Evolutionary conservation across 78 protist species (phyloP).

Genomic region (Bodo saltans): DNA sequence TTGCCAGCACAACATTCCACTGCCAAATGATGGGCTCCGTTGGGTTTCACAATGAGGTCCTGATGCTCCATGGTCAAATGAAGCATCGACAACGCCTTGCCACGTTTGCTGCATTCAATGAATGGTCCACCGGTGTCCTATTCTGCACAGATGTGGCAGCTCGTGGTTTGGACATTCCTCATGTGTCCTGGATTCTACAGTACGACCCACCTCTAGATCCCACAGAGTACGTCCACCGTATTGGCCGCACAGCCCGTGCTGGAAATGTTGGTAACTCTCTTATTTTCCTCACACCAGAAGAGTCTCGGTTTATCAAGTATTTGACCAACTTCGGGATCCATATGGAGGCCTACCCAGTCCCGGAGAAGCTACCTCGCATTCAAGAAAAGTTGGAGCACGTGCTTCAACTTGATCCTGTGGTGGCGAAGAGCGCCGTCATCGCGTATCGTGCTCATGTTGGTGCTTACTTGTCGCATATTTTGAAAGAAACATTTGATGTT

Average conservation of each 20-base stretch:
- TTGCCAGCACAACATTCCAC: conserved; percentile 19
- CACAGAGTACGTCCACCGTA: conserved; percentile 62
- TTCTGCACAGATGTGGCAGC: conserved; percentile 79
- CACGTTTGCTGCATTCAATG: conserved; percentile 45
- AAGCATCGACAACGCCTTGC: conserved; percentile 63
- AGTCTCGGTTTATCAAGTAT: conserved; percentile 32
- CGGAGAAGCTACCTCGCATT: conserved; percentile 79
- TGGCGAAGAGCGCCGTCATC: conserved; percentile 79
- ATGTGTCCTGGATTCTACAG: conserved; percentile 66
- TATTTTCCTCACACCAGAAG: conserved; percentile 54
- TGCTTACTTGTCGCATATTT: conserved; percentile 91
- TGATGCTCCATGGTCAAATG: conserved; percentile 68
- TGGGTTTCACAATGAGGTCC: conserved; percentile 1
- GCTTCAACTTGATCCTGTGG: conserved; percentile 85
- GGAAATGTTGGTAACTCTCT: conserved; percentile 65
- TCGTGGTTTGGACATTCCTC: conserved; percentile 77
- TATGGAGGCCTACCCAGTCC: conserved; percentile 86
- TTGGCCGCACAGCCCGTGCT: conserved; percentile 65
- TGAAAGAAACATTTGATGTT: conserved; percentile 85
- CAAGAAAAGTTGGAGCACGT: conserved; percentile 76
- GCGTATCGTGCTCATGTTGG: conserved; percentile 89
- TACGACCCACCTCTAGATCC: conserved; percentile 70
- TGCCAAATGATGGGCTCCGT: conserved; percentile 5
- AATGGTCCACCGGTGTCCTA: conserved; percentile 41
- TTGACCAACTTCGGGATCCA: conserved; percentile 71